Conservation (phyloP, 139 green algal species). For the Gonium pectorale region DNA sequence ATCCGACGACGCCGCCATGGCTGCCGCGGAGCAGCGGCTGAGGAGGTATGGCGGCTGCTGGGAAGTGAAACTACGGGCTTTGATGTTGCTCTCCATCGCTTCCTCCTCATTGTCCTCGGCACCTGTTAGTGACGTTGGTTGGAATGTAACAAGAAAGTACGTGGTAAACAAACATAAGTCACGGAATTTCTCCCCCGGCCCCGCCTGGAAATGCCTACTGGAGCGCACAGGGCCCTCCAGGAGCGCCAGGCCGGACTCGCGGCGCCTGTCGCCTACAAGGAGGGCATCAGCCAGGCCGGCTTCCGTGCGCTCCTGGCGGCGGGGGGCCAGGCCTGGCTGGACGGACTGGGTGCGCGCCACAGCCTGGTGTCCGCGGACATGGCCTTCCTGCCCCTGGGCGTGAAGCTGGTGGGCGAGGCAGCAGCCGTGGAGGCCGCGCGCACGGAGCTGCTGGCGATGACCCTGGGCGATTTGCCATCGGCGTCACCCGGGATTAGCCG, state of each 20-base stretch:
- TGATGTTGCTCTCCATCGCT: too few relatives aligned
- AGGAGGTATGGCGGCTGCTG: background rate
- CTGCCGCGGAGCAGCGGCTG: background rate
- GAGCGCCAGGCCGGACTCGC: background rate
- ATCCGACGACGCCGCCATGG: background rate
- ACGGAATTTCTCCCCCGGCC: too few relatives aligned
- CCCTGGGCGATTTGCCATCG: too few relatives aligned
- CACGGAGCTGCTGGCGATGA: conserved; percentile 42
- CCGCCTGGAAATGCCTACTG: too few relatives aligned
- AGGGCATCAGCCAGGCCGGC: background rate
- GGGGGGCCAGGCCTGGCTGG: background rate
- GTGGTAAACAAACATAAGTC: too few relatives aligned
- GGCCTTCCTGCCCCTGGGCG: conserved; percentile 27
- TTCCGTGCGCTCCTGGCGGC: background rate
- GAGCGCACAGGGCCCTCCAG: background rate
- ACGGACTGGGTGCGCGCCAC: background rate
- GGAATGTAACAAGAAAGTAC: too few relatives aligned
- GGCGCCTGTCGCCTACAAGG: background rate
- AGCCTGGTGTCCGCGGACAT: conserved; percentile 15
- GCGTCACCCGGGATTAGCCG: too few relatives aligned
- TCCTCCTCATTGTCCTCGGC: too few relatives aligned
- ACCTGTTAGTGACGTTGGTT: too few relatives aligned
- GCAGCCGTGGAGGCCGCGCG: conserved; percentile 56
- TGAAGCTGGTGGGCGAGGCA: conserved; percentile 44
- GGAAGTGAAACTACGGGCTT: too few relatives aligned